Evolutionary conservation across 306 rosid genomes (phyloP), one percentile per base, ranked within the genome.

Genomic region (Delonix regia): DNA sequence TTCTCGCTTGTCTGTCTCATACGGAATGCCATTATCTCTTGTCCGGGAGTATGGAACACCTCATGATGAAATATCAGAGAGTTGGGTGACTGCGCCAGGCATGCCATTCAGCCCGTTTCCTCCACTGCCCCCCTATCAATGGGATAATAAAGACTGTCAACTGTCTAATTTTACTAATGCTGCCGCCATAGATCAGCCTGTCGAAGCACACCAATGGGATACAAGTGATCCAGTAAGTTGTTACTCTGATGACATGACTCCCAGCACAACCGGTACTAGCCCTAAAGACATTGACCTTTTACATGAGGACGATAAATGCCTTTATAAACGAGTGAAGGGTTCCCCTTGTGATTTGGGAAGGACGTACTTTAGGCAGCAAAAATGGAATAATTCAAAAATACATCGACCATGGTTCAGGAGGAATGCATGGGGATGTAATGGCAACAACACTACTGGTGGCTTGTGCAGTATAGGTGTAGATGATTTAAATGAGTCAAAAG

Each of bases 21-120:
- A 93, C 47, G 99, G 99, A 77, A 85, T 96, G 70, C 97, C 99
- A 15, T 77, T 86, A 72, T 87, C 88, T 67, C 84, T 90, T 33
- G 72, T 90, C 78, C 88, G 86, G 84, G 93, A 86, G 73, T 83
- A 61, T 71, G 98, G 94, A 69, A 87, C 89, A 63, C 85, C 91
- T 47, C 81, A 70, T 49, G 60, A 89, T 73, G 96, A 85, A 82
- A 85, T 75, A 63, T 53, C 64, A 13, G 96, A 80, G 71, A 75
- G 87, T 77, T 88, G 97, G 96, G 82, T 75, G 83, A 85, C 84
- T 78, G 97, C 99, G 38, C 98, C 97, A 15, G 97, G 96, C 78
- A 79, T 93, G 89, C 97, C 99, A 78, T 96, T 93, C 83, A 80
- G 67, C 77, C 94, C 97, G 47, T 96, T 93, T 85, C 99, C 99